Evolutionary conservation across 306 rosid species (phyloP), one percentile per base, ranked within the genome.

Genomic region (Spatholobus suberectus): DNA sequence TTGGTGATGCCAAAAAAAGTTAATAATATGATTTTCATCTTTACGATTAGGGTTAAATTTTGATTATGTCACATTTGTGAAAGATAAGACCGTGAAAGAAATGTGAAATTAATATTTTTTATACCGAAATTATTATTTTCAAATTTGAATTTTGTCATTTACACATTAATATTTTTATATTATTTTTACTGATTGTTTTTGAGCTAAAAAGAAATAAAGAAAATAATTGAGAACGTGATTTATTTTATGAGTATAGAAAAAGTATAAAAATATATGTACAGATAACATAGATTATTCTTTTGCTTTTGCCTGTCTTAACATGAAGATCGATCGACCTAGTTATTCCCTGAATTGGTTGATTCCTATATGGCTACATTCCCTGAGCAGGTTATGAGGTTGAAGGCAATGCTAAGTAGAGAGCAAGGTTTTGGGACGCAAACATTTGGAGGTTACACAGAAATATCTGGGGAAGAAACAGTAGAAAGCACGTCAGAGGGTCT

Each of bases 391-490:
- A 80, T 79, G 85, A 89, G 75, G 85, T 84, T 94, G 89, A 89
- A 86, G 86, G 87, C 81, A 43, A 70, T 81, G 73, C 41, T 62
- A 7, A 62, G 70, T 17, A 89, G 88, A 83, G 90, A 90, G 72
- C 89, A 92, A 84, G 85, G 72, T 0, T 44, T 67, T 0, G 84
- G 86, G 87, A 89, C 86, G 40, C 93, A 88, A 54, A 85, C 77
- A 32, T 90, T 90, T 3, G 59, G 75, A 5, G 90, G 80, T 38
- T 86, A 86, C 82, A 80, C 87, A 5, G 91, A 86, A 20, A 73
- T 90, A 54, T 92, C 90, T 5, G 90, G 90, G 34, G 91, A 88
- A 79, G 94, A 90, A 79, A 92, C 90, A 5, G 93, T 77, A 43
- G 94, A 90, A 57, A 85, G 91, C 87, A 81, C 88, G 1, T 86